phyloP scores from a whole-genome alignment of 2,329 filamentous ascomycete species.

The Bipolaris cookei region DNA sequence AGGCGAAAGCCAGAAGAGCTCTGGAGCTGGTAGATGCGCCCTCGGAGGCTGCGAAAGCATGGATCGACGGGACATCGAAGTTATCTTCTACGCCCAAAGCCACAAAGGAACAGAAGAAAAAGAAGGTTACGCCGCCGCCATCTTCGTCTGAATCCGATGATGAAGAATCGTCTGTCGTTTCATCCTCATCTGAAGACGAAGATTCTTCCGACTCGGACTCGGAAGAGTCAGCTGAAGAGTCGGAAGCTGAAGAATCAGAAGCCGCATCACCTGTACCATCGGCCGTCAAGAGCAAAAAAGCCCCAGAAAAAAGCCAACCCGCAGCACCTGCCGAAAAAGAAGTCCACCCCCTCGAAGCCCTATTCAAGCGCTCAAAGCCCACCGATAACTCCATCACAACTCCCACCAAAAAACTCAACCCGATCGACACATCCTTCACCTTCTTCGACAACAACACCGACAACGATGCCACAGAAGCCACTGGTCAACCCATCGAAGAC shows the following conservation, averaged over 20 bases:
- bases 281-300: conserved; percentile 16
- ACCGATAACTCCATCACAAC: conserved; percentile 33
- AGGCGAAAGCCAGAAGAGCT: conserved; percentile 42
- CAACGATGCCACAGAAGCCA: conserved; percentile 52
- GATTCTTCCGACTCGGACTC: conserved; percentile 28
- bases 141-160: conserved; percentile 34
- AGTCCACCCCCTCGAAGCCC: conserved; percentile 86
- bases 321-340: conserved; percentile 41
- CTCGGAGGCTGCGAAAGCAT: conserved; percentile 29
- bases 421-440: conserved; percentile 69
- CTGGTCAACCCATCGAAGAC: conserved; percentile 42
- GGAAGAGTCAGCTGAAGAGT: conserved; percentile 26
- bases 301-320: conserved; percentile 22
- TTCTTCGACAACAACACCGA: conserved; percentile 67
- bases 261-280: conserved; percentile 21
- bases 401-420: conserved; percentile 49
- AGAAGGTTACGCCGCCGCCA: conserved; percentile 33
- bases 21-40: conserved; percentile 42
- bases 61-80: conserved; percentile 25
- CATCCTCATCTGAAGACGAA: conserved; percentile 44
- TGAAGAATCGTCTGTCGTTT: conserved; percentile 46
- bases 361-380: conserved; percentile 77
- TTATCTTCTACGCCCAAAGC: conserved; percentile 25
- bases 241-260: conserved; percentile 22
- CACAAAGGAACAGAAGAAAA: conserved; percentile 28